phyloP scores from a whole-genome alignment of 768 basidiomycete species.

The Lentinula sp. region DNA sequence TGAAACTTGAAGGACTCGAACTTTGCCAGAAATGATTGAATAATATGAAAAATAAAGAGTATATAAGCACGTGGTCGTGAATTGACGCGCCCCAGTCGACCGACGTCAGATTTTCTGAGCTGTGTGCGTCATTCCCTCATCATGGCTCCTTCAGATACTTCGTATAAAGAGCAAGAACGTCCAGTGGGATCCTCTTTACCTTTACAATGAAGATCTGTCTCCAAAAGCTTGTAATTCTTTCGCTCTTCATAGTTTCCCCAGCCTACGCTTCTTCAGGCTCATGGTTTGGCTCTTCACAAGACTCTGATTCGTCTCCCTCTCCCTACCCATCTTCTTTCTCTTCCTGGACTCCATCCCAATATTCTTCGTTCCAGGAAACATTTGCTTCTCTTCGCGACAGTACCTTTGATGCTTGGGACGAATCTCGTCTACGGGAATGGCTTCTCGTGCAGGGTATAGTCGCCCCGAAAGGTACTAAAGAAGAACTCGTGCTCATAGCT shows the following conservation, averaged over 20 bases:
- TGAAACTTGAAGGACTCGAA: too few species aligned
- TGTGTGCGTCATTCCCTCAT: neutral
- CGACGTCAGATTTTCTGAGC: neutral
- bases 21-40: neutral
- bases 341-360: conserved; percentile 61
- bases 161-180: neutral
- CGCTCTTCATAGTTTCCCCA: neutral
- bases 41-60: neutral
- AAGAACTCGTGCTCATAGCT: conserved; percentile 75
- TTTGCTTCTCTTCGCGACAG: conserved; percentile 55
- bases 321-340: conserved; percentile 11
- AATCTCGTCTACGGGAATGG: conserved; percentile 74
- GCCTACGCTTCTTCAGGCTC: neutral
- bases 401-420: conserved; percentile 79
- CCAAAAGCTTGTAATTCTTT: neutral
- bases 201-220: neutral
- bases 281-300: neutral
- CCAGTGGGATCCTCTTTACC: neutral
- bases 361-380: conserved; percentile 52
- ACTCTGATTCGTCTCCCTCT: neutral
- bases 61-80: neutral
- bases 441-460: conserved; percentile 85
- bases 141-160: neutral
- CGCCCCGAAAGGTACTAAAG: conserved; percentile 69
- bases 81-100: neutral